Base-by-base conservation (phyloP, 805 yeast species). In the Lipomyces kockii region DNA sequence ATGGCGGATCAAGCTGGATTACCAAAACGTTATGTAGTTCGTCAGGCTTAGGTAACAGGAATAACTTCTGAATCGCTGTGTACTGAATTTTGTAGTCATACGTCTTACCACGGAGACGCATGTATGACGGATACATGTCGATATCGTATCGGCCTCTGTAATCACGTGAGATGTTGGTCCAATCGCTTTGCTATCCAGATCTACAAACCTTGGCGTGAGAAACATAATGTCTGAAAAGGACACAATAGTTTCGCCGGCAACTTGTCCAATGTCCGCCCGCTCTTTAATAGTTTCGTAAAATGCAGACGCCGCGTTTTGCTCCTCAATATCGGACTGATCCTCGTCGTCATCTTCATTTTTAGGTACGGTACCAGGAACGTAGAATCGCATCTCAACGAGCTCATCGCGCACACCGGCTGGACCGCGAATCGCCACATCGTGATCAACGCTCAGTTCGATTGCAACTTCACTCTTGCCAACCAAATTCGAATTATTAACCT, bases 61-160 rank as follows among this genome's bases (percentile, higher is more conserved):
- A 94, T 49, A 95, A 87, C 75, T 97, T 85, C 79, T 92, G 97
- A 69, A 95, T 88, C 76, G 92, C 95, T 75, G 88, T 85, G 79
- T 91, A 94, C 78, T 90, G 97, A 68, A 95, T 85, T 80, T 94
- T 95, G 83, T 95, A 96, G 78, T 95, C 99, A 80, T 95, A 95
- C 1, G 98, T 95, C 80, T 94, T 95, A 78, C 99, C 99, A 75
- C 99, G 87, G 62, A 95, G 84, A 76, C 98, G 87, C 79, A 95
- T 85, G 61, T 95, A 90, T 37, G 86, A 85, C 46, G 91, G 88
- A 79, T 91, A 95, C 88, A 95, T 89, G 79, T 94, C 98, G 74
- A 95, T 90, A 78, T 95, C 98, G 78, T 93, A 95, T 79, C 99
- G 94, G 72, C 99, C 99, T 84, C 99, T 89, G 75, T 46, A 25